phyloP scores from a whole-genome alignment of 345 rosid species.

The Citrus sinensis region DNA sequence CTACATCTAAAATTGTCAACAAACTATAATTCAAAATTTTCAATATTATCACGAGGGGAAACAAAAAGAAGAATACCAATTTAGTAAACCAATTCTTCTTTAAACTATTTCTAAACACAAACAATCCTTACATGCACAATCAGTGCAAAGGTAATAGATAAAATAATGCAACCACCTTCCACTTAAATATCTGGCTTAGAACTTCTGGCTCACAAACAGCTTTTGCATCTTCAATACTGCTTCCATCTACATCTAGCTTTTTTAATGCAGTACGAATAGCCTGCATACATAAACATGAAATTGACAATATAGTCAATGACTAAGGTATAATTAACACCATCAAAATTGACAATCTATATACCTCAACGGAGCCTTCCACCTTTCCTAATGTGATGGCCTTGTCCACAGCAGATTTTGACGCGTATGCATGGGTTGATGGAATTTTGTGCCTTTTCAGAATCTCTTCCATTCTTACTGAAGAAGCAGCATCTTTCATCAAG shows the following conservation, averaged over 20 bases:
- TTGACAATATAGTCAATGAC: background rate
- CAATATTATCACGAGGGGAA: background rate
- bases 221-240: slow-evolving; percentile 74
- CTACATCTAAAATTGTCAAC: background rate
- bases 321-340: background rate
- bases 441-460: slow-evolving; percentile 41
- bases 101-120: background rate
- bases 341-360: slow-evolving; percentile 20
- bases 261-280: slow-evolving; percentile 75
- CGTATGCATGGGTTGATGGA: slow-evolving; percentile 49
- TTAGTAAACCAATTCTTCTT: background rate
- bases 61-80: background rate
- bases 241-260: slow-evolving; percentile 61
- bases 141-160: background rate
- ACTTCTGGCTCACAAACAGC: slow-evolving; percentile 81
- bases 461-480: slow-evolving; percentile 55
- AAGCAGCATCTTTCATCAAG: slow-evolving; percentile 46
- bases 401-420: slow-evolving; percentile 46
- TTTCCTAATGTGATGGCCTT: slow-evolving; percentile 71
- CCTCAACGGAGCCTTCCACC: slow-evolving; percentile 82
- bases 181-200: slow-evolving; percentile 62
- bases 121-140: slow-evolving; percentile 1
- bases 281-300: slow-evolving; percentile 32
- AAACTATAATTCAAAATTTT: background rate
- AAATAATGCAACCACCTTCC: slow-evolving; percentile 62